Conservation (phyloP, 441 rosid species). For the Euphorbia celastroides region DNA sequence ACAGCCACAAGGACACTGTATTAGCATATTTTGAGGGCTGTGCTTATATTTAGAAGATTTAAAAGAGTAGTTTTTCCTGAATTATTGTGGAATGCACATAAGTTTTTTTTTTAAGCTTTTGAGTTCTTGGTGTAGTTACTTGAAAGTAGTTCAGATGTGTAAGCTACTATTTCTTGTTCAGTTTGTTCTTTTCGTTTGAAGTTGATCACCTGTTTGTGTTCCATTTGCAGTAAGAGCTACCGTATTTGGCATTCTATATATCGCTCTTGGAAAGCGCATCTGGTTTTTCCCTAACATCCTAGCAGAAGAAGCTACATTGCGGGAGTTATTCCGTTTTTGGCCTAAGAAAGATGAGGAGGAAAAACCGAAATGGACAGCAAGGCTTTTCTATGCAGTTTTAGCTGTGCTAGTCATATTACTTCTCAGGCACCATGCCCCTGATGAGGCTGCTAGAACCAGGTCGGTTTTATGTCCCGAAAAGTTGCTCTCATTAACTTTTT, state of each 20-base stretch:
- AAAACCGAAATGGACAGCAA: conserved; percentile 91
- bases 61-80: not conserved
- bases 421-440: conserved; percentile 95
- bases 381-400: conserved; percentile 80
- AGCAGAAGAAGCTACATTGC: conserved; percentile 96
- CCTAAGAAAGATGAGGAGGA: conserved; percentile 98
- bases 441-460: conserved; percentile 99
- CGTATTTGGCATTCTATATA: conserved; percentile 66
- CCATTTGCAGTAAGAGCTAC: conserved; percentile 74
- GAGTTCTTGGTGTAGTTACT: not conserved
- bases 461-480: conserved; percentile 26
- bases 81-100: not conserved
- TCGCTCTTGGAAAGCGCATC: conserved; percentile 78
- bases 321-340: conserved; percentile 91
- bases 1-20: no score
- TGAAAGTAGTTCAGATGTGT: not conserved
- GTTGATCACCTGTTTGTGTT: not conserved
- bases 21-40: not conserved
- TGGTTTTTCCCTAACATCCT: conserved; percentile 99
- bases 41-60: not conserved
- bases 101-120: not conserved
- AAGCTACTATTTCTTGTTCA: not conserved
- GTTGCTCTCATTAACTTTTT: no score
- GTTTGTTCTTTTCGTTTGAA: not conserved
- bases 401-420: conserved; percentile 73